Evolutionary conservation across 768 basidiomycete genomes (phyloP).

Genomic region (Gloeostereum incarnatum): DNA sequence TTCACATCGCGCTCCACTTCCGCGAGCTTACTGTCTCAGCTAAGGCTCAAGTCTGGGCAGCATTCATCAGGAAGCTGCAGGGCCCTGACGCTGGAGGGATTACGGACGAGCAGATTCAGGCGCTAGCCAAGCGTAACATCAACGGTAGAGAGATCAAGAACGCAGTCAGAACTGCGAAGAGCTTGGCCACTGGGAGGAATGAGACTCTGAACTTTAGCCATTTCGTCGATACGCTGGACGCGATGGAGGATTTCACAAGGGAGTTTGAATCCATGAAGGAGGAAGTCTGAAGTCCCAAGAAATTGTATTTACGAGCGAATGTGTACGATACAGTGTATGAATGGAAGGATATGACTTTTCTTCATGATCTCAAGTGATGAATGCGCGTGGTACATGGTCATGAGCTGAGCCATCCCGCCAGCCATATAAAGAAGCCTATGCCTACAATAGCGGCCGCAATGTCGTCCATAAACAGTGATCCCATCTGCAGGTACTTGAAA

Average conservation of each 20-base stretch:
- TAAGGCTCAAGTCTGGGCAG: slow-evolving; percentile 52
- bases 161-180: slow-evolving; percentile 54
- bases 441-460: slow-evolving; percentile 63
- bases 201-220: slow-evolving; percentile 40
- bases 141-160: slow-evolving; percentile 70
- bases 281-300: too few species aligned
- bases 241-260: slow-evolving; percentile 50
- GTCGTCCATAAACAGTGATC: slow-evolving; percentile 59
- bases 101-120: slow-evolving; percentile 29
- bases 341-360: too few species aligned
- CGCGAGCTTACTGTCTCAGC: slow-evolving; percentile 42
- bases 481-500: slow-evolving; percentile 64
- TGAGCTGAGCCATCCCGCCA: slow-evolving; percentile 48
- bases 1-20: slow-evolving; percentile 61
- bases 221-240: slow-evolving; percentile 47
- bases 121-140: slow-evolving; percentile 39
- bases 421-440: slow-evolving; percentile 52
- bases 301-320: too few species aligned
- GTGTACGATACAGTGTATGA: too few species aligned
- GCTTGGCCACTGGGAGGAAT: slow-evolving; percentile 39
- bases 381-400: too few species aligned
- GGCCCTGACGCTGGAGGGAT: slow-evolving; percentile 25
- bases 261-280: slow-evolving; percentile 29
- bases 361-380: too few species aligned
- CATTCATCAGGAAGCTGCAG: slow-evolving; percentile 43